These are phyloP conservation scores for Debaryomyces singareniensis DNA, from an alignment of 1,139 yeast genomes.

Conservation along the genomic window DNA sequence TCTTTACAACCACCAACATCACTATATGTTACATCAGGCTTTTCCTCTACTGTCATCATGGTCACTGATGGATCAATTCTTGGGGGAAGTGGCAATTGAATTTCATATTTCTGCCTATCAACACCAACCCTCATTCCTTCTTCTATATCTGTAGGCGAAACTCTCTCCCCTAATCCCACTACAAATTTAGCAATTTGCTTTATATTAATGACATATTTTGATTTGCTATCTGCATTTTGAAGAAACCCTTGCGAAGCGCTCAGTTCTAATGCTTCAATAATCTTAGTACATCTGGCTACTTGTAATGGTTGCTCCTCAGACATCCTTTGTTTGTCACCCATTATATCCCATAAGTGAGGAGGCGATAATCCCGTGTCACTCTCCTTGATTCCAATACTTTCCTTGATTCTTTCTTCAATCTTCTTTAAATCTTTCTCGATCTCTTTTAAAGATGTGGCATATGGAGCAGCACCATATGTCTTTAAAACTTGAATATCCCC, in stretches of 20 bases:
- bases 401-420: conserved; percentile 81
- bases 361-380: conserved; percentile 95
- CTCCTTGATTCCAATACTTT: conserved; percentile 88
- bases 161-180: conserved; percentile 93
- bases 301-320: conserved; percentile 92
- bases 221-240: conserved; percentile 70
- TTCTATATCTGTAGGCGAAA: conserved; percentile 96
- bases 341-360: conserved; percentile 95
- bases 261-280: conserved; percentile 60
- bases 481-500: conserved; percentile 96
- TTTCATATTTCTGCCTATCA: conserved; percentile 93
- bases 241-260: conserved; percentile 27
- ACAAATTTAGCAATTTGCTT: conserved; percentile 98
- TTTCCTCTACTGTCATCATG: conserved; percentile 99
- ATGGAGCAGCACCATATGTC: conserved; percentile 97
- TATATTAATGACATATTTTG: conserved; percentile 91
- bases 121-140: conserved; percentile 99
- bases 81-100: conserved; percentile 95
- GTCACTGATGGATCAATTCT: conserved; percentile 96
- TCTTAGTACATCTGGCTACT: conserved; percentile 97
- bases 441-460: conserved; percentile 70
- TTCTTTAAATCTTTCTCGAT: conserved; percentile 82
- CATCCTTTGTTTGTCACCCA: conserved; percentile 93
- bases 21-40: conserved; percentile 84
- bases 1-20: conserved; percentile 99